Percentiles rank a stretch among this genome's conserved stretches.
phyloP scores from a whole-genome alignment of 2,329 filamentous ascomycete genomes.

The Neopestalotiopsis sp. region DNA sequence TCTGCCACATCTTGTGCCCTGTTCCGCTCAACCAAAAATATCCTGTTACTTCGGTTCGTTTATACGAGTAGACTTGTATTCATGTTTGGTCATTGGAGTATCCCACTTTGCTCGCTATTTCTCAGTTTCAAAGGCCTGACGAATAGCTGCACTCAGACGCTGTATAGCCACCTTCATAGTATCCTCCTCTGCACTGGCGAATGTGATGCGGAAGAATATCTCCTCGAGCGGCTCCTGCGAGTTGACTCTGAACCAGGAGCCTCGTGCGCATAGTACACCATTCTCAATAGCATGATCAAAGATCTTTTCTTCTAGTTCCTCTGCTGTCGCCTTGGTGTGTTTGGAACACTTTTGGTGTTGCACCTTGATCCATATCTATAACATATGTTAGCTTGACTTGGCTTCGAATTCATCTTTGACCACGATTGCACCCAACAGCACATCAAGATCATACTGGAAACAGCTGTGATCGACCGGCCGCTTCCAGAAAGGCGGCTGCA shows the following conservation, averaged over 20 bases:
- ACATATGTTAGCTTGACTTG: too few species aligned
- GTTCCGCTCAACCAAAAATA: too few species aligned
- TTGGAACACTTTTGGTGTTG: constrained; percentile 70
- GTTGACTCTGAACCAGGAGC: constrained; percentile 90
- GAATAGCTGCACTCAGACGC: constrained; percentile 77
- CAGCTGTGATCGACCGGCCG: too few species aligned
- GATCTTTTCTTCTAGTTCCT: constrained; percentile 82
- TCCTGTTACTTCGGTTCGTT: too few species aligned
- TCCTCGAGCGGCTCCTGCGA: constrained; percentile 61
- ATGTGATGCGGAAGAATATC: constrained; percentile 90
- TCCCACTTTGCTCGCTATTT: neutral
- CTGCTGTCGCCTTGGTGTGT: constrained; percentile 54
- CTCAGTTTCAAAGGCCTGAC: constrained; percentile 50
- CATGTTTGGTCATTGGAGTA: neutral
- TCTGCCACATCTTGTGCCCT: neutral
- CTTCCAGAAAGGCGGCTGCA: too few species aligned
- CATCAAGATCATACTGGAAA: too few species aligned
- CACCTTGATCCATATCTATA: constrained; percentile 75
- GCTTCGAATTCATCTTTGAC: neutral
- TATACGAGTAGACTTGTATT: too few species aligned
- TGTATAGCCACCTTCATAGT: constrained; percentile 75
- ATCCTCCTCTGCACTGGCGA: constrained; percentile 75
- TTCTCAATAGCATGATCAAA: constrained; percentile 78
- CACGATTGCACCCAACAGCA: constrained; percentile 38
- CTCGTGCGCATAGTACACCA: constrained; percentile 80